Base-by-base conservation (phyloP, 352 stramenopile species). In the Pythium pectinolyticum region DNA sequence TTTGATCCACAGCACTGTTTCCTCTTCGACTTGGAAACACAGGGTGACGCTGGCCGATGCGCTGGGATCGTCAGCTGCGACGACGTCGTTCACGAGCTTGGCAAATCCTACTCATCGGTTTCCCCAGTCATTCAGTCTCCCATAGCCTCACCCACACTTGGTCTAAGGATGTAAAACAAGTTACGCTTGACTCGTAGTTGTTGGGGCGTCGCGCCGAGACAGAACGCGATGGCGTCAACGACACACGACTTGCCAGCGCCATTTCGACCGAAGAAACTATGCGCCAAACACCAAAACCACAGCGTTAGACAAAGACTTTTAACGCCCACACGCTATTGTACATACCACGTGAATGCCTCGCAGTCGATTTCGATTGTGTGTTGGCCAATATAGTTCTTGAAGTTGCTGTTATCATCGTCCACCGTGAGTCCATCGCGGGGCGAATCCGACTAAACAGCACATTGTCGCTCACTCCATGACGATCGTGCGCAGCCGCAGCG, bases 371-470 rank as follows among this genome's bases (percentile, higher is more conserved):
- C 57, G 25, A 74, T 62, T 28, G 7, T 28, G 41, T 74, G 67
- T n/a, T 68, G 12, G 17, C 67, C 67, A 17, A 65, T 22, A 15
- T 66, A 74, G 48, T 68, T 74, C 46, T 74, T 74, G 61, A 74
- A 74, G 61, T 72, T 72, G 64, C 64, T 72, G 45, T 51, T 41
- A 8, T 5, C n/a, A 22, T 2, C 22, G 28, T 32, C 30, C 11
- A 49, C 30, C n/a, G 55, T 64, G 48, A 69, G 62, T 64, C 56
- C 25, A 55, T 61, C 14, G 14, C 8, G 30, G 15, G 6, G 3
- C 3, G 31, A 12, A 52, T 17, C 45, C 35, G n/a, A 32, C 15
- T n/a, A 50, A 25, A 27, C 34, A 22, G 20, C 32, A 19, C 19
- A 55, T 60, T 30, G 61, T 70, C 57, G 34, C 57, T 66, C 63